Evolutionary conservation across 371 early-diverging fungal species (phyloP), one percentile per base, ranked within the genome.

Genomic region (Basidiobolus meristosporus): DNA sequence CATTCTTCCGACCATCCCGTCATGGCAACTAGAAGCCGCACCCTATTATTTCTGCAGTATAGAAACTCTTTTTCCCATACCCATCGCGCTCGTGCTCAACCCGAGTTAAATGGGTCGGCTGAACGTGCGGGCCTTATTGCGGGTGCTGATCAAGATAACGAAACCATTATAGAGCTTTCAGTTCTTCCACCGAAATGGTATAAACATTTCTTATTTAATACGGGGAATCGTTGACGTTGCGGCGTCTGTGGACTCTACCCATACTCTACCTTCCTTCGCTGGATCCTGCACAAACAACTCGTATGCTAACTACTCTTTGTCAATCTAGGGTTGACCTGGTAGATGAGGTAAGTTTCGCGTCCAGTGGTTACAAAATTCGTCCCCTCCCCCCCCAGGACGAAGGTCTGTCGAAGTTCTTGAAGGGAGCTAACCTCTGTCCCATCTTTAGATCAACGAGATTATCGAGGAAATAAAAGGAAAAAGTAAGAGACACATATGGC

Each of bases 41-140:
- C 91, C 16, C 63, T 88, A 38, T 63, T 93, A 30, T 93, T 89
- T 60, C 60, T 89, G 31, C 89, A 93, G 59, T 89, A 81, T 57
- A 70, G 95, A 47, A 88, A 89, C 50, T 82, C 91, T 6, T 88
- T 82, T 59, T 73, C 84, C 20, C 65, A 87, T 28, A 58, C 38
- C 51, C 53, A 16, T 38, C 59, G 18, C 39, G 47, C 39, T 44
- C 51, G n/a, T 40, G 44, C 42, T 26, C 46, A 37, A 31, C 43
- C 26, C 12, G 21, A 31, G 30, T 22, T 26, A 21, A 29, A 36
- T 38, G 44, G 39, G 41, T 37, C 30, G 17, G 38, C 36, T 15
- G 84, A 85, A 53, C 63, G 63, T 3, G 69, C 64, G 29, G 73
- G 75, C 7, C 46, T 66, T 30, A 82, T 88, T 43, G 73, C 71